Base-by-base conservation (phyloP, 2,329 filamentous ascomycete species). In the Xylariaceae sp. region DNA sequence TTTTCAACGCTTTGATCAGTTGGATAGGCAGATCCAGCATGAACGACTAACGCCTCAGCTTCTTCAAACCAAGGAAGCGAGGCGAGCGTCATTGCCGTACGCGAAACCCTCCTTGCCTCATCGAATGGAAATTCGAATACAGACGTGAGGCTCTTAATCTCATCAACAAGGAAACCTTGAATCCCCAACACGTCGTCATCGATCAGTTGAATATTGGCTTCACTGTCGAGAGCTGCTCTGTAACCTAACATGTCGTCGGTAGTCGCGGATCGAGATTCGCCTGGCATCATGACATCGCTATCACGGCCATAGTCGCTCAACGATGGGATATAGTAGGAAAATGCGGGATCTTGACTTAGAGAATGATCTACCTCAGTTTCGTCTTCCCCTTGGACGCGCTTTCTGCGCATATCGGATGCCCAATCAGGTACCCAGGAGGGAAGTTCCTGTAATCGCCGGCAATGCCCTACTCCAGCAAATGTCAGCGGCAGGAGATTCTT, bases 61-160 rank as follows among this genome's bases (percentile, higher is more conserved):
- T 55, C 53, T 26, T 55, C 46, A 45, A 58, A 47, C 56, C 46
- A 58, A 30, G 42, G 34, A 11, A 50, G 35, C 34, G 41, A n/a
- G 4, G 49, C 26, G 9, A 50, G 32, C 4, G 53, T 56, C 50
- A 53, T 58, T 42, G n/a, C 26, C 7, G 43, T 41, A 42, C 49
- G 56, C 30, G 56, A 51, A 42, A 55, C 50, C 8, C 37, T 34
- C 49, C 50, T 53, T 11, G 9, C 35, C 30, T 58, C 42, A 45
- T 55, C 49, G 19, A 55, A 56, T 7, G 50, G 50, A 27, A 56
- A 49, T 26, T 51, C 56, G 42, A 58, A 53, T 7, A 51, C 39
- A 27, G 40, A 47, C 29, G 50, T 54, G 32, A 56, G 50, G 5
- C 41, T 43, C 34, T 39, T 26, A 2, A 54, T 45, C 30, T 51